Evolutionary conservation across 495 filamentous ascomycete species (phyloP).

Genomic region (Neurospora sp.): DNA sequence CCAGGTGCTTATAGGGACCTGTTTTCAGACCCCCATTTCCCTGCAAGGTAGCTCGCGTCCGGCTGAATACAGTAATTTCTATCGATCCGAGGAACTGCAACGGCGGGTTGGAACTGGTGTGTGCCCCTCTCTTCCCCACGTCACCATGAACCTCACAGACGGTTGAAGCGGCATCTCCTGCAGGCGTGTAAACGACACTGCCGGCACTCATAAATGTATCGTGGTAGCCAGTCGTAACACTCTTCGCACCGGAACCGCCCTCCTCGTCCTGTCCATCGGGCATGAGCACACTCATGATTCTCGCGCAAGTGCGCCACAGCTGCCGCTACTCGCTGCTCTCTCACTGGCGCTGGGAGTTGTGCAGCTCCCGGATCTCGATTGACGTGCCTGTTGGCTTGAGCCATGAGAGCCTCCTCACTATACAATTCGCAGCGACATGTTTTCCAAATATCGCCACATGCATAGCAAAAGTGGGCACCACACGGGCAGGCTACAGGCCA

Average conservation of each 20-base stretch:
- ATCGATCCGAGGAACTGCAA: not conserved
- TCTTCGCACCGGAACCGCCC: conserved; percentile 11
- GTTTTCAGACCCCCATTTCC: no score
- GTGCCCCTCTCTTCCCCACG: not conserved
- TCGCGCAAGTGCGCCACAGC: not conserved
- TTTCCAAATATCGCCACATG: conserved; percentile 43
- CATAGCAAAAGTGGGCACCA: conserved; percentile 48
- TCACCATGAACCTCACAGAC: not conserved
- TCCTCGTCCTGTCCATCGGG: conserved; percentile 1
- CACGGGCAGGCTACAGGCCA: conserved; percentile 33
- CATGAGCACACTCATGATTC: conserved; percentile 17
- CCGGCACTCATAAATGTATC: conserved; percentile 18
- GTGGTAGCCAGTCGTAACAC: conserved; percentile 6
- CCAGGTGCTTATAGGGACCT: no score
- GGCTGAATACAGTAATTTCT: not conserved
- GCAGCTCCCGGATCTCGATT: conserved; percentile 13
- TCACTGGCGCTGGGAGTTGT: not conserved
- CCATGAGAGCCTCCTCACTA: conserved; percentile 25
- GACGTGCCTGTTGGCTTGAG: conserved; percentile 22
- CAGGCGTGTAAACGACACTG: conserved; percentile 13
- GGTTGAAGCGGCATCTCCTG: conserved; percentile 13
- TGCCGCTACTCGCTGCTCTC: not conserved
- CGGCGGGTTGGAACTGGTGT: not conserved
- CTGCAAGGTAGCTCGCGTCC: not conserved
- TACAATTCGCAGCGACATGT: conserved; percentile 36